Conservation (phyloP, 2,329 filamentous ascomycete species). For the Penicillium sp. region DNA sequence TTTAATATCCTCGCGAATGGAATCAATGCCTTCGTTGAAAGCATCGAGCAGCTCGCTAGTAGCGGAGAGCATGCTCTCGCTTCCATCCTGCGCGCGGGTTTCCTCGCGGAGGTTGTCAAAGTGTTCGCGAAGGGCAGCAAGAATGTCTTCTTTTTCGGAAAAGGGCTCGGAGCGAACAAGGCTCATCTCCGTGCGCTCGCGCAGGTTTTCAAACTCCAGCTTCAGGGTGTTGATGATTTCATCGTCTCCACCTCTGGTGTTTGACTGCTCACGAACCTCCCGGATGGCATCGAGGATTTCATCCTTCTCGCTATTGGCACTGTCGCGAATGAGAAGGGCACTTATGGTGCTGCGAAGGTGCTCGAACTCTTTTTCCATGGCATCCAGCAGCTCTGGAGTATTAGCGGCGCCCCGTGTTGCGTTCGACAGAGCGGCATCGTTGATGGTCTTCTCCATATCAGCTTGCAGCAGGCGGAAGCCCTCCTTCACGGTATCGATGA, state of each 20-base stretch:
- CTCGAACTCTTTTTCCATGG: conserved; percentile 77
- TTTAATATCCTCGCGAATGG: conserved; percentile 68
- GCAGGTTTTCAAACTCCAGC: conserved; percentile 58
- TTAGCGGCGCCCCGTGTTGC: conserved; percentile 46
- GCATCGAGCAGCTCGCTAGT: conserved; percentile 58
- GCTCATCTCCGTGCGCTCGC: conserved; percentile 43
- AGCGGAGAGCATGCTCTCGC: conserved; percentile 51
- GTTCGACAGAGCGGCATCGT: conserved; percentile 39
- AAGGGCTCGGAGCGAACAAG: conserved; percentile 38
- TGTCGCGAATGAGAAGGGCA: conserved; percentile 60
- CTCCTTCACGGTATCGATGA: conserved; percentile 64
- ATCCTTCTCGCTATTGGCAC: conserved; percentile 54
- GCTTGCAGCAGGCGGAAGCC: conserved; percentile 60
- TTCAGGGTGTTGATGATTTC: conserved; percentile 47
- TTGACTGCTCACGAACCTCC: conserved; percentile 41
- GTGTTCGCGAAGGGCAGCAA: conserved; percentile 60
- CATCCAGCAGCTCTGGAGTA: conserved; percentile 64
- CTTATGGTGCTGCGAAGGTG: conserved; percentile 74
- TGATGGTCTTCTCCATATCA: conserved; percentile 51
- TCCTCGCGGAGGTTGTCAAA: conserved; percentile 46
- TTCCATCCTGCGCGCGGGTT: conserved; percentile 51
- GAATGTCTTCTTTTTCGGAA: conserved; percentile 61
- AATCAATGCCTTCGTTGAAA: conserved; percentile 66
- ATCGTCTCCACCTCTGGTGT: conserved; percentile 29
- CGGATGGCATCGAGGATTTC: conserved; percentile 60